Percentiles rank a stretch among this genome's conserved stretches.
These are phyloP conservation scores for Metschnikowia aberdeeniae DNA, from an alignment of 805 yeast species.

Conservation along the genomic window DNA sequence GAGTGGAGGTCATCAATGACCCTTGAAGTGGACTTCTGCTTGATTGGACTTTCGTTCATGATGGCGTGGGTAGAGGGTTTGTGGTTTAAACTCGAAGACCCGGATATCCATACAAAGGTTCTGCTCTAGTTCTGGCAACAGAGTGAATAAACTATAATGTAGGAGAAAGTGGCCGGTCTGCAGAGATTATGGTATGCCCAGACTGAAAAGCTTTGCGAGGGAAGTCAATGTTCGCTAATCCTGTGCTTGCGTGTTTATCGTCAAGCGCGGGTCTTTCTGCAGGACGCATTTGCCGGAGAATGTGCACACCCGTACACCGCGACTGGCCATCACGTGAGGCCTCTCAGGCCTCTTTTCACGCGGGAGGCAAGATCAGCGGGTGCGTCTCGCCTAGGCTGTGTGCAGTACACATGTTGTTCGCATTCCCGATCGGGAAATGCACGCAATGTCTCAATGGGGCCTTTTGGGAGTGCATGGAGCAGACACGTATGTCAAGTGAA, in stretches of 20 bases:
- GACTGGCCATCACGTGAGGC: too few relatives aligned
- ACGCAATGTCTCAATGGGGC: too few relatives aligned
- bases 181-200: constrained; percentile 1
- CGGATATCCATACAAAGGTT: background rate
- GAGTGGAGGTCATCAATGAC: constrained; percentile 54
- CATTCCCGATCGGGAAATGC: too few relatives aligned
- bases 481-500: too few relatives aligned
- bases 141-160: background rate
- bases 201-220: constrained; percentile 1
- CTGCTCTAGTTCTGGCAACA: constrained; percentile 7
- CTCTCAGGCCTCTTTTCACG: too few relatives aligned
- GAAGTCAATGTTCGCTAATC: background rate
- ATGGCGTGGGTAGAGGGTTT: background rate
- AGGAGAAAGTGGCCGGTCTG: background rate
- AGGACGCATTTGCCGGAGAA: too few relatives aligned
- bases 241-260: background rate
- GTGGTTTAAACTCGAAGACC: background rate
- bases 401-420: too few relatives aligned
- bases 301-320: too few relatives aligned
- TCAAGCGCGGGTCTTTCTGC: too few relatives aligned
- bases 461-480: too few relatives aligned
- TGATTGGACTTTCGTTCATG: constrained; percentile 21
- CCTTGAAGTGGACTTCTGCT: constrained; percentile 23
- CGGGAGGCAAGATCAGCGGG: too few relatives aligned
- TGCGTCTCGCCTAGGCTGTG: too few relatives aligned